Conservation (phyloP, 768 basidiomycete species). For the Russula foetens region DNA sequence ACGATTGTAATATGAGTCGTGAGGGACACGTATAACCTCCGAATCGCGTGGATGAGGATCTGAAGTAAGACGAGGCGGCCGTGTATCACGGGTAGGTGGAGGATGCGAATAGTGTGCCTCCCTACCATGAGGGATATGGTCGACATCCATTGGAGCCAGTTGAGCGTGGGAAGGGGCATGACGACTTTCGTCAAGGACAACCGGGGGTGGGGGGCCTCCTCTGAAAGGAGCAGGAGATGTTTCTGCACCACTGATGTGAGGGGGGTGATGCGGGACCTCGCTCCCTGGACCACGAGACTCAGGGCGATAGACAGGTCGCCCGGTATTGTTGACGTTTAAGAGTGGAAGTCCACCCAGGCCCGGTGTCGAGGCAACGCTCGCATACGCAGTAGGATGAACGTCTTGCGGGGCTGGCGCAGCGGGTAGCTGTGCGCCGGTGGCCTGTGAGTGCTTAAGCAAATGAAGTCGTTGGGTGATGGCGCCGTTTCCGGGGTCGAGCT, state of each 20-base stretch:
- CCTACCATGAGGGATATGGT: constrained; percentile 35
- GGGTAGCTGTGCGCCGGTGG: constrained; percentile 63
- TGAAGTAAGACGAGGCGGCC: constrained; percentile 60
- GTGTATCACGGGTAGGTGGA: constrained; percentile 39
- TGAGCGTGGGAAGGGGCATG: constrained; percentile 58
- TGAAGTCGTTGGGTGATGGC: constrained; percentile 76
- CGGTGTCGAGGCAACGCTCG: constrained; percentile 60
- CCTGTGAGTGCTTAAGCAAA: constrained; percentile 72
- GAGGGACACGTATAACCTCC: constrained; percentile 44
- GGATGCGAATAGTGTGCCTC: constrained; percentile 40
- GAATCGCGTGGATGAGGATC: constrained; percentile 42
- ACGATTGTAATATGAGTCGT: constrained; percentile 50
- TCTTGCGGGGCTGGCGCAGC: constrained; percentile 91
- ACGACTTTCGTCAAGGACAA: constrained; percentile 68
- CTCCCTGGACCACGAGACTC: constrained; percentile 54
- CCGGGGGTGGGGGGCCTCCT: constrained; percentile 77
- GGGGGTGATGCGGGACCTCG: constrained; percentile 47
- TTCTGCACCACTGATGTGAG: constrained; percentile 39
- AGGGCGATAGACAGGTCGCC: constrained; percentile 45
- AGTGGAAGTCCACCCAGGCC: constrained; percentile 62
- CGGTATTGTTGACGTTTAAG: constrained; percentile 40
- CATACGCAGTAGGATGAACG: constrained; percentile 93
- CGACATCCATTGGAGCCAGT: constrained; percentile 67
- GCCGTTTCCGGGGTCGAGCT: constrained; percentile 82
- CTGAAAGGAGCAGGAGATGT: constrained; percentile 69